Base-by-base conservation (phyloP, 169 alveolate genomes). In the Plasmodium adleri region DNA sequence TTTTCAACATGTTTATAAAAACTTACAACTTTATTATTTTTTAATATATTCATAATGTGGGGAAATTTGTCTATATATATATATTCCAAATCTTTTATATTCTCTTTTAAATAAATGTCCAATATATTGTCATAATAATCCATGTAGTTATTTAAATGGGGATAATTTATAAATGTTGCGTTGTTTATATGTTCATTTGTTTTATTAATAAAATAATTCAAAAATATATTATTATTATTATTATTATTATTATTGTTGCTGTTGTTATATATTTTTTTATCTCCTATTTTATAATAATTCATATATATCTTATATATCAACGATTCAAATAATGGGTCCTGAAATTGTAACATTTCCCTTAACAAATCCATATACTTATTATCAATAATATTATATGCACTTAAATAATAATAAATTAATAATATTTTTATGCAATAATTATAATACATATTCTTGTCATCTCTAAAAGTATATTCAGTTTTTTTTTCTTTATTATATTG, bases 11-110 rank as follows among this genome's bases (percentile, higher is more conserved):
- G 15, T n/a, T 32, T 54, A 62, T 13, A 67, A 58, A 54, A 83
- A 58, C 56, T 71, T 3, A 70, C 17, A 45, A 70, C 4, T 9
- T 43, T 50, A 70, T 63, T 83, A 2, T 83, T 64, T 8, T 22
- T 52, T 5, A 39, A 39, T 5, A 39, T 39, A 17, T 17, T 56
- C 8, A 58, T 26, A 39, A 68, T 68, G n/a, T 17, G 9, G 15
- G 56, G 83, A 39, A 83, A 70, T 26, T 83, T 83, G 39, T 83
- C 91, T 45, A 83, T 49, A 43, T 83, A 72, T 28, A 83, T 17
- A 62, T 83, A 49, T 20, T 71, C 52, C 32, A 71, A 45, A 20
- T 83, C 83, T 22, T 56, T 26, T 15, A 78, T 3, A 17, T 26
- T 66, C 10, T 67, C 47, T 5, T 39, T 39, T 39, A 39, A 39